Evolutionary conservation across 257 asterid genomes (phyloP), one percentile per base, ranked within the genome.

Genomic region (Perilla frutescens): DNA sequence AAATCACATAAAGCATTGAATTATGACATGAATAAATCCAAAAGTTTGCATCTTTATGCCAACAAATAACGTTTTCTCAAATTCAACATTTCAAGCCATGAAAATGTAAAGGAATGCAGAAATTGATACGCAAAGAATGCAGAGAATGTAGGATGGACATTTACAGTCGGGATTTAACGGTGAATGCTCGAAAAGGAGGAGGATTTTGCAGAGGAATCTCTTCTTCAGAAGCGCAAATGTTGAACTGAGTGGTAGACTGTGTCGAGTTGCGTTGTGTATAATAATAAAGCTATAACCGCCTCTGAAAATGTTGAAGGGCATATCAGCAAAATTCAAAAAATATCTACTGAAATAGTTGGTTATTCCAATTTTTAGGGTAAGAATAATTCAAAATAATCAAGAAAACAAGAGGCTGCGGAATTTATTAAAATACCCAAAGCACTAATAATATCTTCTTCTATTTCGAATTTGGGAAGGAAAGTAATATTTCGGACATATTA

Each of bases 221-320:
- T 34, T 58, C 74, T 34, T 51, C 63, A 43, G 76, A 26, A 68
- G 72, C 62, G 81, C 79, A 75, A 58, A 78, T 54, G 68, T n/a
- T 50, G 70, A 50, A 65, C 55, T 72, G 7, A 40, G 68, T 31
- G 63, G 63, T 39, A 40, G 49, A 44, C 54, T 45, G 50, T 45
- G 50, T 45, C 15, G 53, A 37, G 74, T 14, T 60, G 77, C 26
- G 65, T 37, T 45, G 77, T 64, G 74, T 51, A 13, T 34, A 10
- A 7, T 63, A 2, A 34, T 34, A 34, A 34, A 34, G 4, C 37
- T 60, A 49, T 63, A 82, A 79, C 86, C 80, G 86, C 82, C 74
- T 79, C 74, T 43, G 44, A 56, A 43, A 62, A 57, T 43, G 49
- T n/a, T 65, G 54, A 49, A 59, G 81, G 77, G 80, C 57, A 63